These are phyloP conservation scores for Colletotrichum eleusines DNA, from an alignment of 2,329 filamentous ascomycete genomes.

Conservation along the genomic window DNA sequence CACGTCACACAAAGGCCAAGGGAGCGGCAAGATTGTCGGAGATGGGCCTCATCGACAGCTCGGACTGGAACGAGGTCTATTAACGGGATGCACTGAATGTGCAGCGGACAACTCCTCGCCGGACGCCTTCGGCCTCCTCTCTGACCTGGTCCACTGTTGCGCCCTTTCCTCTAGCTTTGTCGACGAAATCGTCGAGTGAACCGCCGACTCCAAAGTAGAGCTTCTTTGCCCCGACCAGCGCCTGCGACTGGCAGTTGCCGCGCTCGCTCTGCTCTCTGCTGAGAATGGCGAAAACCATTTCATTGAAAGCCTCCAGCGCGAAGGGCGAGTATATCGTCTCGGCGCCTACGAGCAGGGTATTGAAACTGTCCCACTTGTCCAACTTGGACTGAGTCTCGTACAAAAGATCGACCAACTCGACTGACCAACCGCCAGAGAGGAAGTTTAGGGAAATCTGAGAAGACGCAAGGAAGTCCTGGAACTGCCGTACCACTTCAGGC, in stretches of 20 bases:
- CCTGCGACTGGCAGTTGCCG: slow-evolving; percentile 46
- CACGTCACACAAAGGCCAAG: background rate
- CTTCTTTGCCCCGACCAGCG: slow-evolving; percentile 80
- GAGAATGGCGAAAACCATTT: slow-evolving; percentile 72
- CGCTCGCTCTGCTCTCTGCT: slow-evolving; percentile 55
- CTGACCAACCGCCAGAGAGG: slow-evolving; percentile 81
- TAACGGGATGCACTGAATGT: slow-evolving; percentile 47
- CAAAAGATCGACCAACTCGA: slow-evolving; percentile 72
- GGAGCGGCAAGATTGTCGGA: slow-evolving; percentile 37
- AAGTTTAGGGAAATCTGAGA: slow-evolving; percentile 71
- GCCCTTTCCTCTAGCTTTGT: slow-evolving; percentile 62
- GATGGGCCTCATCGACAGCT: slow-evolving; percentile 32
- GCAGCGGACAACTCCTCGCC: slow-evolving; percentile 70
- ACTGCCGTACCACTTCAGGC: slow-evolving; percentile 67
- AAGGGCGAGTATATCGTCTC: slow-evolving; percentile 88
- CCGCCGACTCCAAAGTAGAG: slow-evolving; percentile 89
- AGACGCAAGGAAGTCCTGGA: slow-evolving; percentile 64
- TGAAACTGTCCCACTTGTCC: slow-evolving; percentile 28
- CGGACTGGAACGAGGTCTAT: slow-evolving; percentile 27
- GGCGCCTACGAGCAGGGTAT: slow-evolving; percentile 74
- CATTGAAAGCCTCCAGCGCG: slow-evolving; percentile 75
- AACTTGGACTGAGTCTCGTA: slow-evolving; percentile 48
- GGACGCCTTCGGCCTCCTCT: slow-evolving; percentile 72
- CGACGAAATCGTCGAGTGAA: slow-evolving; percentile 80
- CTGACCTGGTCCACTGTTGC: slow-evolving; percentile 62